Base-by-base conservation (phyloP, 306 rosid species). In the Acacia crassicarpa region DNA sequence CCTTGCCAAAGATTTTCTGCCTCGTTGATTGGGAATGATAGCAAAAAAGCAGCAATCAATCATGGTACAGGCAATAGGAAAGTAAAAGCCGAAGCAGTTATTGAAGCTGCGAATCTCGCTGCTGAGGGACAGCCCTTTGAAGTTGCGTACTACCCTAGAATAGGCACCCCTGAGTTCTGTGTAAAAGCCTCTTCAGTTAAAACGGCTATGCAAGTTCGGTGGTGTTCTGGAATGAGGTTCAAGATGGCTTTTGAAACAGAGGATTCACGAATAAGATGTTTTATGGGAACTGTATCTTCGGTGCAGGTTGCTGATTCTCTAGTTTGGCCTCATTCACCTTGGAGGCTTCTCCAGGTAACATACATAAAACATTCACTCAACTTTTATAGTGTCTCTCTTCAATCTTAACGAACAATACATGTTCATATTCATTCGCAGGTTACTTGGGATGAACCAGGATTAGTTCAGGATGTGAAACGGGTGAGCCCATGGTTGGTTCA, bases 401-500 rank as follows among this genome's bases (percentile, higher is more conserved):
- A 53, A 6, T 1, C 20, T 14, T 22, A 63, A 14, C 7, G 19
- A 48, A 12, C 17, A 11, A 48, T 2, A 16, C 17, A 48, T 38
- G 8, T 14, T 48, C 16, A 48, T 51, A 19, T 58, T 58, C 3
- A 27, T 66, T 75, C 83, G 74, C 85, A 95, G 99, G 98, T 96
- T 82, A 83, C 89, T 67, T 96, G 99, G 99, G 98, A 96, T 67
- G 98, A 96, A 61, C 97, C 98, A 0, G 97, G 94, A 89, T 90
- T 94, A 76, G 95, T 93, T 73, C 97, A 93, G 83, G 91, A 96
- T 46, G 98, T 96, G 88, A 94, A 86, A 80, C 89, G 94, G 9
- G 97, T 96, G 56, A 94, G 94, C 81, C 99, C 99, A 0, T 96
- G 99, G 99, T 74, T 89, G 83, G 98, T 92, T 72, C 98, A 96